These are phyloP conservation scores for Dictyostelium capitatum DNA, from an alignment of 78 protist species.

Conservation along the genomic window DNA sequence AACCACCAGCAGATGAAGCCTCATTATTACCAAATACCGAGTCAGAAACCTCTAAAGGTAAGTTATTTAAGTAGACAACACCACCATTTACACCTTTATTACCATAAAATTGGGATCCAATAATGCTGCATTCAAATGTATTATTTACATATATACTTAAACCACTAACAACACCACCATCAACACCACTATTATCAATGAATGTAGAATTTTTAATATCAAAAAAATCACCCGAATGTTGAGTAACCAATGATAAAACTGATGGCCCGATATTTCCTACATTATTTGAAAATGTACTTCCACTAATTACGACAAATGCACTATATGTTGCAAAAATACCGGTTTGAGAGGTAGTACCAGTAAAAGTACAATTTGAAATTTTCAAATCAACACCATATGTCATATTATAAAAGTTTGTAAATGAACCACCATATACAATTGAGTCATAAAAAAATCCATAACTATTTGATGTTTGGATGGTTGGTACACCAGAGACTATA, in stretches of 20 bases:
- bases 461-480: too few species aligned
- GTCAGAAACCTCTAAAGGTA: neutral
- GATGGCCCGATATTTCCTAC: too few species aligned
- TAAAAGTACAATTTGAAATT: neutral
- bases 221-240: neutral
- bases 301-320: neutral
- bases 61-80: neutral
- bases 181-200: neutral
- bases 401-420: too few species aligned
- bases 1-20: neutral
- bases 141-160: neutral
- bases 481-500: too few species aligned
- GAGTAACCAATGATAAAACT: too few species aligned
- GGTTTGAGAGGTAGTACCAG: neutral
- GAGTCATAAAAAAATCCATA: too few species aligned
- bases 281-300: neutral
- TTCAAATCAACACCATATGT: neutral
- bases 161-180: neutral
- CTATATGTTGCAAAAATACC: neutral
- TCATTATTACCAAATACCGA: neutral
- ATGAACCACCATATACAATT: too few species aligned
- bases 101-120: neutral
- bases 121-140: neutral
- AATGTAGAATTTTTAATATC: neutral
- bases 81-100: neutral